Percentiles rank a stretch among this genome's conserved stretches.
phyloP scores from a whole-genome alignment of 345 rosid genomes.

The Microcos paniculata region DNA sequence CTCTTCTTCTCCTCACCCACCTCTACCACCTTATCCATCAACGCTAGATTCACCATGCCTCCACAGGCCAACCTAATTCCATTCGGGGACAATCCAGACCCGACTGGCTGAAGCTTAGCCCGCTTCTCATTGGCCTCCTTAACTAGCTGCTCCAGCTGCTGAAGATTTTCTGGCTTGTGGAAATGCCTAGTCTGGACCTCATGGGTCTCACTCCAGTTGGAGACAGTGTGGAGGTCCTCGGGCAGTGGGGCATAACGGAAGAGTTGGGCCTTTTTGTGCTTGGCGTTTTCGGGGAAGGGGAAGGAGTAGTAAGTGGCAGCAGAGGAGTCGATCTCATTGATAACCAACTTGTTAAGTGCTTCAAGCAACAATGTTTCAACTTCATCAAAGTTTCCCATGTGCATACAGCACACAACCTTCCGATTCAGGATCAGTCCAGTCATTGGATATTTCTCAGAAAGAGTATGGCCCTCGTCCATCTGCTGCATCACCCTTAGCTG shows the following conservation, averaged over 20 bases:
- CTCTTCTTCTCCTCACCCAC: constrained; percentile 80
- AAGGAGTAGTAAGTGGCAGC: constrained; percentile 90
- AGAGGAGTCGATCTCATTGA: too few relatives aligned
- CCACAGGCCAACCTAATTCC: constrained; percentile 86
- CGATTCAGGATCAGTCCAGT: constrained; percentile 88
- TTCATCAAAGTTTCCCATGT: constrained; percentile 94
- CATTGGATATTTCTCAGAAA: constrained; percentile 92
- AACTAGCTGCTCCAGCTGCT: constrained; percentile 66
- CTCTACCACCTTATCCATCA: constrained; percentile 81
- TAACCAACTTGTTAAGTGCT: constrained; percentile 74
- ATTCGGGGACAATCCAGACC: constrained; percentile 89
- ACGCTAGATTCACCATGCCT: constrained; percentile 88
- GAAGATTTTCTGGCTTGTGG: constrained; percentile 74
- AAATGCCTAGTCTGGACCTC: constrained; percentile 92
- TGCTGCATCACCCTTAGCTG: constrained; percentile 91
- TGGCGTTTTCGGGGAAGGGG: constrained; percentile 72
- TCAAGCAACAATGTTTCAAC: constrained; percentile 91
- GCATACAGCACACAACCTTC: constrained; percentile 94
- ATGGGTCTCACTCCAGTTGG: constrained; percentile 98
- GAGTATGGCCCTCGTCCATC: constrained; percentile 93
- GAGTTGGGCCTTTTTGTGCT: constrained; percentile 87
- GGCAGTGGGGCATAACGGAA: constrained; percentile 92
- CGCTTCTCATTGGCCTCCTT: constrained; percentile 56
- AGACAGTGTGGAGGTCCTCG: constrained; percentile 89
- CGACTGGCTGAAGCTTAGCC: constrained; percentile 77